Base-by-base conservation (phyloP, 257 asterid species). In the Lantana camara region DNA sequence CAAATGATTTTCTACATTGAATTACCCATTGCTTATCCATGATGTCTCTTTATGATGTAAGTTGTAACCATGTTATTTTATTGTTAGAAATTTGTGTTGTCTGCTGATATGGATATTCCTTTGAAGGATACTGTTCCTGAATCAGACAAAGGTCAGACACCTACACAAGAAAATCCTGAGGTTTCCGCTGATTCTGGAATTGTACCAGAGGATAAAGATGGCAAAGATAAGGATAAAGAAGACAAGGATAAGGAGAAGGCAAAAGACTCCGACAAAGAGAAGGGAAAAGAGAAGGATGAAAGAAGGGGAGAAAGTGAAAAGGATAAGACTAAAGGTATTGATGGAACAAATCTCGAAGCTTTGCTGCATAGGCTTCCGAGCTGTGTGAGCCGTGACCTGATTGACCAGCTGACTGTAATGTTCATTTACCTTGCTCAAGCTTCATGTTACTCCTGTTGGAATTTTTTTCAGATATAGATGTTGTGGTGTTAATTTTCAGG, bases 351-450 rank as follows among this genome's bases (percentile, higher is more conserved):
- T 81, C 88, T 94, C 65, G 99, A 90, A 34, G 82, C 88, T 73
- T 78, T 90, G 68, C 85, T 94, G 75, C 96, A 90, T 77, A 86
- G 88, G 87, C 97, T 94, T 44, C 99, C 99, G 15, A 83, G 70
- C 78, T 90, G 93, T 72, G 97, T 94, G 74, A 88, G 96, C 91
- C 96, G 97, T 30, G 97, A 94, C 81, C 89, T 94, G 77, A 88
- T 94, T 78, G 99, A 94, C 72, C 97, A 94, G 83, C 80, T 94
- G 71, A 90, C 97, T 45, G 99, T 94, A 88, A 81, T 49, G 57
- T 58, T 67, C 35, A 8, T 46, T 68, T 71, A 70, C 50, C 76
- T 47, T 67, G 56, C 56, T 64, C 68, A 35, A 45, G 59, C 66
- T 60, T 78, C 10, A 32, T 66, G 56, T 27, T 51, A 40, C 41